These are phyloP conservation scores for Diddensiella caesifluorescens DNA, from an alignment of 805 yeast genomes.

Conservation along the genomic window DNA sequence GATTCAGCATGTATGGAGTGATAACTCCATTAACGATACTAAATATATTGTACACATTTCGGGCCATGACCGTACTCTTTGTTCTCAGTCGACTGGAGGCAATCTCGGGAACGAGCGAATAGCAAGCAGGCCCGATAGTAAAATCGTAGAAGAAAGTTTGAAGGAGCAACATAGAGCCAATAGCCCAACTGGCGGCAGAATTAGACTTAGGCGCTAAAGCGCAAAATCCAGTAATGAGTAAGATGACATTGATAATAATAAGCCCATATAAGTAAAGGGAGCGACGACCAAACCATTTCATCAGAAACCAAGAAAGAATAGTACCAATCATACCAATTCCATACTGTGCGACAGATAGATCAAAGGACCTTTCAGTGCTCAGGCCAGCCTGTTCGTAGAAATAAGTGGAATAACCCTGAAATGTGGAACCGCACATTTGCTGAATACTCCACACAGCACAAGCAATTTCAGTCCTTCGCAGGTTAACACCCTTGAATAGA, in stretches of 20 bases:
- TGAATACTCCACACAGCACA: slow-evolving; percentile 43
- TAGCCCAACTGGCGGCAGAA: slow-evolving; percentile 24
- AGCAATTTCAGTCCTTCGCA: slow-evolving; percentile 48
- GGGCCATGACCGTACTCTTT: slow-evolving; percentile 39
- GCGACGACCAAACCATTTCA: slow-evolving; percentile 23
- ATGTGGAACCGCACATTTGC: slow-evolving; percentile 18
- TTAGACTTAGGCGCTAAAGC: slow-evolving; percentile 8
- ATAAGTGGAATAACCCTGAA: slow-evolving; percentile 16
- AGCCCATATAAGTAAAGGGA: slow-evolving; percentile 19
- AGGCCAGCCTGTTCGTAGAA: slow-evolving; percentile 24
- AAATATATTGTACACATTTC: slow-evolving; percentile 26
- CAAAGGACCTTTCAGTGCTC: slow-evolving; percentile 33
- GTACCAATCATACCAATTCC: slow-evolving; percentile 44
- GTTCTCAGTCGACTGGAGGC: slow-evolving; percentile 38
- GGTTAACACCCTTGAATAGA: slow-evolving; percentile 43
- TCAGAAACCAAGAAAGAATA: slow-evolving; percentile 17
- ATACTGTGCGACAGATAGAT: slow-evolving; percentile 42
- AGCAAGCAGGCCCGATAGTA: slow-evolving; percentile 41
- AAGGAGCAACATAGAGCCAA: slow-evolving; percentile 42
- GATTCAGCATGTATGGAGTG: slow-evolving; percentile 45
- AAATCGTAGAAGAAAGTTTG: slow-evolving; percentile 42
- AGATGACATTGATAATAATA: slow-evolving; percentile 3
- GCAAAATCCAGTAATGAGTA: slow-evolving; percentile 18
- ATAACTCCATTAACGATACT: slow-evolving; percentile 16
- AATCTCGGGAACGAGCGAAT: slow-evolving; percentile 37